Evolutionary conservation across 495 filamentous ascomycete genomes (phyloP).

Genomic region (Staphylotrichum longicolle): DNA sequence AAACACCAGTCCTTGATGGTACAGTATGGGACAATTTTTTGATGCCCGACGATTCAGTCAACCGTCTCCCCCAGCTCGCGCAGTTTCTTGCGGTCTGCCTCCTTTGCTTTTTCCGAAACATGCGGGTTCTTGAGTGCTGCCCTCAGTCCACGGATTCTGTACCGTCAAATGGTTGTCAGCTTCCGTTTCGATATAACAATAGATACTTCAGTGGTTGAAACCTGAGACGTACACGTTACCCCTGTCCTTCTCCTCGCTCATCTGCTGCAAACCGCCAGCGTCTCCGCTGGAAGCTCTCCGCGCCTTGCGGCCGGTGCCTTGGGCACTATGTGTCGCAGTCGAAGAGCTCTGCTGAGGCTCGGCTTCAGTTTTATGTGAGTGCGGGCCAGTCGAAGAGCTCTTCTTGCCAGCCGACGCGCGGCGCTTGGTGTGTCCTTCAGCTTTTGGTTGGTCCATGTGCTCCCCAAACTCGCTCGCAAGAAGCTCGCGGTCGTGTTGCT

Average conservation of each 20-base stretch:
- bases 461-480: slow-evolving; percentile 25
- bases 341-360: background rate
- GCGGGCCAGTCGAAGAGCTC: slow-evolving; percentile 12
- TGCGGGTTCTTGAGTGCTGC: slow-evolving; percentile 27
- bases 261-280: slow-evolving; percentile 1
- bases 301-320: slow-evolving; percentile 16
- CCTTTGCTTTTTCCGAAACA: slow-evolving; percentile 32
- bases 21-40: too few relatives aligned
- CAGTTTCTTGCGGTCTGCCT: slow-evolving; percentile 33
- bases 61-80: slow-evolving; percentile 28
- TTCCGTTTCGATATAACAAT: background rate
- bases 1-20: too few relatives aligned
- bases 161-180: background rate
- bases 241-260: slow-evolving; percentile 23
- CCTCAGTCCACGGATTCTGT: slow-evolving; percentile 26
- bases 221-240: slow-evolving; percentile 23
- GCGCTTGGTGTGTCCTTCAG: background rate
- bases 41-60: background rate
- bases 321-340: background rate
- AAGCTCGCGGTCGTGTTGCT: slow-evolving; percentile 38
- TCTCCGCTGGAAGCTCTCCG: slow-evolving; percentile 22
- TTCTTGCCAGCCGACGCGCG: slow-evolving; percentile 10
- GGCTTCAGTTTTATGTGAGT: background rate
- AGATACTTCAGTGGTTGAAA: background rate
- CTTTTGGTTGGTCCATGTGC: slow-evolving; percentile 3